phyloP scores from a whole-genome alignment of 805 yeast species.

The Sugiyamaella floridensis region DNA sequence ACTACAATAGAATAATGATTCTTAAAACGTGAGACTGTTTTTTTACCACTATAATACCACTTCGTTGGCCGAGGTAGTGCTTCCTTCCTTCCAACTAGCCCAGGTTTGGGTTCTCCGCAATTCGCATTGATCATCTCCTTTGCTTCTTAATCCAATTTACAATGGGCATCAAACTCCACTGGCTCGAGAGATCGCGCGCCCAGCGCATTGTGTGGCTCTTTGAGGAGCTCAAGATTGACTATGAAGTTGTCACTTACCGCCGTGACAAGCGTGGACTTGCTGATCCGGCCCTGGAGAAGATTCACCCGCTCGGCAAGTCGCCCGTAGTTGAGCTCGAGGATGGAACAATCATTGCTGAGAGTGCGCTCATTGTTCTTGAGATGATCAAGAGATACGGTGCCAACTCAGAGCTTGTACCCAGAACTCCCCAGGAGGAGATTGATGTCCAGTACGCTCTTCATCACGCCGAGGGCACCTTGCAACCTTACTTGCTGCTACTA shows the following conservation, averaged over 20 bases:
- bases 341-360: constrained; percentile 44
- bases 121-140: neutral
- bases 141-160: neutral
- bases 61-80: no score
- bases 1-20: no score
- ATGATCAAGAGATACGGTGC: constrained; percentile 46
- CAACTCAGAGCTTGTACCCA: constrained; percentile 34
- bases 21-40: no score
- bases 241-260: constrained; percentile 46
- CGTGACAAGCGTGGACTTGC: constrained; percentile 46
- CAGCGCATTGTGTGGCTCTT: constrained; percentile 57
- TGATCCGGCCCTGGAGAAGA: constrained; percentile 41
- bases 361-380: constrained; percentile 52
- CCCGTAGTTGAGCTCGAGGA: constrained; percentile 48
- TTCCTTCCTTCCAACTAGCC: neutral
- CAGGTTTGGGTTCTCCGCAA: neutral
- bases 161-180: neutral
- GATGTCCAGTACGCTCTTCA: constrained; percentile 46
- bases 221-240: constrained; percentile 52
- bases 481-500: constrained; percentile 40
- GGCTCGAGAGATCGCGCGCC: constrained; percentile 40
- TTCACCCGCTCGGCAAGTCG: constrained; percentile 58
- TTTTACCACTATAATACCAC: no score
- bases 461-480: constrained; percentile 58
- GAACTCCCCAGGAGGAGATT: constrained; percentile 36